phyloP scores from a whole-genome alignment of 768 basidiomycete genomes.

The Royoungia palumana region DNA sequence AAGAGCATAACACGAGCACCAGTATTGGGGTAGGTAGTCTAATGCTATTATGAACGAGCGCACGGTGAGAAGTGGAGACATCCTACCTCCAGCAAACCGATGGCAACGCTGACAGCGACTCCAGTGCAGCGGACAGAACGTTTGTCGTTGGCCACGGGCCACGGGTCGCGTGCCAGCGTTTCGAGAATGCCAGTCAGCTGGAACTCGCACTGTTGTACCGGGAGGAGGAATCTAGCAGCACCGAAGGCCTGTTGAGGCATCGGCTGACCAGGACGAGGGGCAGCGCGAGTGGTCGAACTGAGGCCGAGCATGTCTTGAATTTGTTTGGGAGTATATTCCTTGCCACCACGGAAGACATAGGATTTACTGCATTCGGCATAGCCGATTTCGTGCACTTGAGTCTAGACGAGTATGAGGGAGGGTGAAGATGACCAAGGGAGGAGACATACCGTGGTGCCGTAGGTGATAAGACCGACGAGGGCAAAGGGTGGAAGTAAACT shows the following conservation, averaged over 20 bases:
- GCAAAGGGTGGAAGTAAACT: constrained; percentile 91
- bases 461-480: constrained; percentile 94
- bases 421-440: neutral
- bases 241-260: constrained; percentile 78
- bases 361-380: constrained; percentile 96
- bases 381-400: constrained; percentile 98
- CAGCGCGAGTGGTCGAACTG: constrained; percentile 72
- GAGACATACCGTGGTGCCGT: constrained; percentile 84
- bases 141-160: constrained; percentile 96
- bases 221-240: constrained; percentile 88
- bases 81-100: constrained; percentile 81
- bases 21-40: constrained; percentile 91
- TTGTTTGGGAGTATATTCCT: constrained; percentile 94
- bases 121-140: constrained; percentile 93
- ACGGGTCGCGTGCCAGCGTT: constrained; percentile 83
- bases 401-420: constrained; percentile 42
- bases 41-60: neutral
- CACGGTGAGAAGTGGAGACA: neutral
- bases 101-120: constrained; percentile 89
- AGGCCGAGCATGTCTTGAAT: constrained; percentile 96
- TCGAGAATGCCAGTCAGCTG: constrained; percentile 94
- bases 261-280: constrained; percentile 83
- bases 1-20: constrained; percentile 97
- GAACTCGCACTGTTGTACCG: constrained; percentile 91
- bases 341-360: constrained; percentile 97